These are phyloP conservation scores for Cordyceps javanica DNA, from an alignment of 2,329 filamentous ascomycete genomes.

Conservation along the genomic window DNA sequence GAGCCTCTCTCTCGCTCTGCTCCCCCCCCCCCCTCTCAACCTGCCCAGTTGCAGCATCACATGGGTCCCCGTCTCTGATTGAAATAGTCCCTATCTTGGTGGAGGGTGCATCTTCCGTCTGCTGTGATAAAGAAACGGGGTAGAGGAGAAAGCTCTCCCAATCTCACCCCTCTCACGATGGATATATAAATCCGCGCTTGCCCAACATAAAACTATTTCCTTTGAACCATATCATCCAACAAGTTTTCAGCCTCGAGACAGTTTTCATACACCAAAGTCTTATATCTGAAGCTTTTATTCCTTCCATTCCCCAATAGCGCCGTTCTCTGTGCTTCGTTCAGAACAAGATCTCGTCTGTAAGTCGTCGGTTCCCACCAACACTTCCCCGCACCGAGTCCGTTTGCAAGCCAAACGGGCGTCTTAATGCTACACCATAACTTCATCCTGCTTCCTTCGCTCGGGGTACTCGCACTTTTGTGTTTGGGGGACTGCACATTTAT, in stretches of 20 bases:
- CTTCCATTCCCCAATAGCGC: background rate
- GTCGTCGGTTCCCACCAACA: background rate
- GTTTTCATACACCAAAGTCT: background rate
- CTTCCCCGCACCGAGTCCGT: conserved; percentile 7
- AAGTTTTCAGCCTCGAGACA: background rate
- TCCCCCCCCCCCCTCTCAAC: background rate
- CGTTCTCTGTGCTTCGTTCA: background rate
- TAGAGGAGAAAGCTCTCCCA: background rate
- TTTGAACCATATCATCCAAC: background rate
- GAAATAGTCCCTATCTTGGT: conserved; percentile 2
- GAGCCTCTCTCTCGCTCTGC: background rate
- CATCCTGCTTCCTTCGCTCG: background rate
- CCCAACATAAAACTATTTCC: background rate
- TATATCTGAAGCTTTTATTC: background rate
- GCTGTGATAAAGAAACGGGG: background rate
- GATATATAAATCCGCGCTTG: background rate
- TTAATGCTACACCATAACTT: background rate
- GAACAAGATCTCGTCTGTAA: conserved; percentile 1
- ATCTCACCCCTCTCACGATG: background rate
- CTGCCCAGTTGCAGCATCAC: conserved; percentile 2
- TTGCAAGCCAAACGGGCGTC: conserved; percentile 5
- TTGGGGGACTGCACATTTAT: background rate
- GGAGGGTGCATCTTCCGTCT: background rate
- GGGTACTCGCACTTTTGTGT: background rate
- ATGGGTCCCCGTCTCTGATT: background rate